phyloP scores from a whole-genome alignment of 163 green algal genomes.

The Chlorella variabilis region DNA sequence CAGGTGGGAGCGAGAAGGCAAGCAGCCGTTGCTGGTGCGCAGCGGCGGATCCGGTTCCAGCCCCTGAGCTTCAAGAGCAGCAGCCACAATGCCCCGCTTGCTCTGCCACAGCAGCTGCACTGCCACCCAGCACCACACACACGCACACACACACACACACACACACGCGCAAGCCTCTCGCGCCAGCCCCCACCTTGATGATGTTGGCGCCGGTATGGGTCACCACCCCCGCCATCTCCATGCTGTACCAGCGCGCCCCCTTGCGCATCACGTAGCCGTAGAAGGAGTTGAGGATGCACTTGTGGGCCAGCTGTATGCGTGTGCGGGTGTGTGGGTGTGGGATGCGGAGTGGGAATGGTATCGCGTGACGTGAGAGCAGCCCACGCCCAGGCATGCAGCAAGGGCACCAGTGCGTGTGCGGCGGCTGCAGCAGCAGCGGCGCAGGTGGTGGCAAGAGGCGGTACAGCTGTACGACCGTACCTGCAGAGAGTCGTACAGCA shows the following conservation, averaged over 20 bases:
- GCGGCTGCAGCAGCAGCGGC: no score
- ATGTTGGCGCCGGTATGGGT: conserved; percentile 98
- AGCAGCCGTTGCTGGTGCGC: no score
- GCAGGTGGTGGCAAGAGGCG: no score
- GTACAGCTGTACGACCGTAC: no score
- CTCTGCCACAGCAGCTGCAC: no score
- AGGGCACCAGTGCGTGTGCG: no score
- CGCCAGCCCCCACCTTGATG: conserved; percentile 80
- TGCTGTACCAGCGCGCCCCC: conserved; percentile 84
- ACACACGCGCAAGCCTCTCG: neutral
- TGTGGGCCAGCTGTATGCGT: conserved; percentile 94
- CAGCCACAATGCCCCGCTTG: no score
- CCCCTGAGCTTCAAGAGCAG: no score
- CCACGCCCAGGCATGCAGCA: no score
- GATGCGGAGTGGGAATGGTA: neutral
- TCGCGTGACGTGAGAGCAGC: no score
- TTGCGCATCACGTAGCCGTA: conserved; percentile 97
- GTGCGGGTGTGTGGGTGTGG: neutral
- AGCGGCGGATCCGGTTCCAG: no score
- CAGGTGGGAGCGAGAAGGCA: neutral
- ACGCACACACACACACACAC: neutral
- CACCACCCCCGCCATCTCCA: conserved; percentile 99
- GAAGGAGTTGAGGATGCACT: conserved; percentile 99
- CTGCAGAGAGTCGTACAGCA: conserved; percentile 95
- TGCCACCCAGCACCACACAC: no score